Evolutionary conservation across 768 basidiomycete genomes (phyloP).

Genomic region (Mycena filopes): DNA sequence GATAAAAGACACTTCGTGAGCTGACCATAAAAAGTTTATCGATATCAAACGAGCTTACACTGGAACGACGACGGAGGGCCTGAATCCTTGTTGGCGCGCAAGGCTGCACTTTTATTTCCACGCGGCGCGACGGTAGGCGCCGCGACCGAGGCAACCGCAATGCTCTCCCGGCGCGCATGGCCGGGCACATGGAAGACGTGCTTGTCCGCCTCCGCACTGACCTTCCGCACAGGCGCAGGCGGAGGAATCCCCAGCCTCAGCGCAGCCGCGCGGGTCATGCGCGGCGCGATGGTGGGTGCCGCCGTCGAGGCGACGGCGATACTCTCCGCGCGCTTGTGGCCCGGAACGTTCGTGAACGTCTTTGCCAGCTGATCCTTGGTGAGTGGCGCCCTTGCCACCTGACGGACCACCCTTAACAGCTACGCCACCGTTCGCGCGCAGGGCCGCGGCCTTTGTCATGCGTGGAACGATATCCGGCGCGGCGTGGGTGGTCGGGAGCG

Average conservation of each 20-base stretch:
- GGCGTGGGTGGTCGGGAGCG: conserved; percentile 68
- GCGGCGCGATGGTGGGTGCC: conserved; percentile 75
- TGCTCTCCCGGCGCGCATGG: conserved; percentile 82
- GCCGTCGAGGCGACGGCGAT: conserved; percentile 81
- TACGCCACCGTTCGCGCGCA: conserved; percentile 66
- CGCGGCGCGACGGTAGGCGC: conserved; percentile 77
- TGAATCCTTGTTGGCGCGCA: conserved; percentile 70
- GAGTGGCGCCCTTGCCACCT: conserved; percentile 60
- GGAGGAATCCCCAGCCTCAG: conserved; percentile 69
- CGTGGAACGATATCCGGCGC: conserved; percentile 81
- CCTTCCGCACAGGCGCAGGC: conserved; percentile 52
- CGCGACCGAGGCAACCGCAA: conserved; percentile 73
- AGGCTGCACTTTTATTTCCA: conserved; percentile 81
- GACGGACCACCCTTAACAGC: conserved; percentile 50
- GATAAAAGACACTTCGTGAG: background rate
- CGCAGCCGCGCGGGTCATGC: conserved; percentile 81
- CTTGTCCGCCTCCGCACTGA: conserved; percentile 49
- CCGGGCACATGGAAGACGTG: conserved; percentile 82
- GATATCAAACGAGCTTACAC: conserved; percentile 58
- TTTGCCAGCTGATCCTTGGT: conserved; percentile 69
- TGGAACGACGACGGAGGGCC: conserved; percentile 75
- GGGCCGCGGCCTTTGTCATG: conserved; percentile 76
- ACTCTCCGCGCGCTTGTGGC: conserved; percentile 77
- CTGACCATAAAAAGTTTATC: conserved; percentile 3
- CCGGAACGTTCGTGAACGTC: conserved; percentile 83